Evolutionary conservation across 805 yeast species (phyloP).

Genomic region (Metschnikowia colocasiae): DNA sequence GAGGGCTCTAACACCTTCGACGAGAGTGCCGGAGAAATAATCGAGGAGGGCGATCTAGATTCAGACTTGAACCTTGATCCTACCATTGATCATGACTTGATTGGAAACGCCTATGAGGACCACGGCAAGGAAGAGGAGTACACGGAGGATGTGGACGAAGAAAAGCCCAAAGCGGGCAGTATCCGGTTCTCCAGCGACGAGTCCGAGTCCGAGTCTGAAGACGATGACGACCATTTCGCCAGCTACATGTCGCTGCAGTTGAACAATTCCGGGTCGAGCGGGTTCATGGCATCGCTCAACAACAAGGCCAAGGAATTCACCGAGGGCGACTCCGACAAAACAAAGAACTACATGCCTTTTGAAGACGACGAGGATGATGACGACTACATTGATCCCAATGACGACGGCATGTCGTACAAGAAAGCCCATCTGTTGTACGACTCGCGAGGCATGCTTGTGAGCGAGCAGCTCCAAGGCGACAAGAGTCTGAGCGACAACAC

Average conservation of each 20-base stretch:
- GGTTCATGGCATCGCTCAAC: conserved; percentile 43
- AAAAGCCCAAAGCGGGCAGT: conserved; percentile 11
- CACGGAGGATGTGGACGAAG: conserved; percentile 17
- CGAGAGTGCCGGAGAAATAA: conserved; percentile 37
- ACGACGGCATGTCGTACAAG: conserved; percentile 73
- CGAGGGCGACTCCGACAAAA: conserved; percentile 11
- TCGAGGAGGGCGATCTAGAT: conserved; percentile 32
- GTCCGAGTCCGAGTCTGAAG: conserved; percentile 34
- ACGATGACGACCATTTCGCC: conserved; percentile 57
- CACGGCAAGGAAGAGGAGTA: conserved; percentile 23
- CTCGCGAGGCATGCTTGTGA: conserved; percentile 24
- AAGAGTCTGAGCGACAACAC: conserved; percentile 22
- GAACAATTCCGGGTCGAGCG: conserved; percentile 46
- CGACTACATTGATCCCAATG: conserved; percentile 76
- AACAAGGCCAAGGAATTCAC: conserved; percentile 26
- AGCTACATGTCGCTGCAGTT: conserved; percentile 75
- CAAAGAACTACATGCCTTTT: conserved; percentile 10
- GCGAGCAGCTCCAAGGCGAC: conserved; percentile 10
- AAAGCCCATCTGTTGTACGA: conserved; percentile 62
- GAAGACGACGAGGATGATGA: conserved; percentile 48
- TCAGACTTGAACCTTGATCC: conserved; percentile 31
- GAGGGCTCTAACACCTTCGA: conserved; percentile 21
- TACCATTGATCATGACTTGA: conserved; percentile 27
- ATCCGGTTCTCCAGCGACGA: conserved; percentile 23
- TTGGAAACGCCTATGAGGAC: conserved; percentile 26